phyloP scores from a whole-genome alignment of 1,139 yeast species.

The Pichia sp. region DNA sequence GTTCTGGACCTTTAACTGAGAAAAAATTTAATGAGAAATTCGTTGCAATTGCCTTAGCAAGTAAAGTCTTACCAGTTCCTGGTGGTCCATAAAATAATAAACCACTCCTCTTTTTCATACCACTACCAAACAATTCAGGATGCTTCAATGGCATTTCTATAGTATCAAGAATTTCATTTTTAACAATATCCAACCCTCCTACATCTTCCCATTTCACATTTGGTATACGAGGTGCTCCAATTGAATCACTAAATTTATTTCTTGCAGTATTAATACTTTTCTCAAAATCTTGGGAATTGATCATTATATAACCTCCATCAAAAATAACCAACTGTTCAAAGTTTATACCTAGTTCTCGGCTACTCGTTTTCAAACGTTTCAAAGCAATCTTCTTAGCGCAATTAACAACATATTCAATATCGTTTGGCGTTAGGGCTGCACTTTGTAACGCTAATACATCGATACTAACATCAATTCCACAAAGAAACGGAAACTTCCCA shows the following conservation, averaged over 20 bases:
- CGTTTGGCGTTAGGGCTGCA: constrained; percentile 89
- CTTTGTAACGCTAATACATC: constrained; percentile 70
- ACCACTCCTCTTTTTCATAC: constrained; percentile 90
- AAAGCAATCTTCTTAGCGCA: constrained; percentile 55
- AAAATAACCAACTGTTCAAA: constrained; percentile 24
- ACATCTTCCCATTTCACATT: constrained; percentile 93
- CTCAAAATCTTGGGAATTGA: constrained; percentile 61
- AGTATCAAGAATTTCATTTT: constrained; percentile 88
- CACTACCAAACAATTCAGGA: constrained; percentile 81
- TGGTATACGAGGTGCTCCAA: constrained; percentile 96
- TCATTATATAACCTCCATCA: constrained; percentile 46
- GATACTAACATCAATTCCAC: constrained; percentile 49
- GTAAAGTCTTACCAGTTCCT: constrained; percentile 91
- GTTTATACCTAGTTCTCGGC: constrained; percentile 15
- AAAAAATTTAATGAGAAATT: constrained; percentile 89
- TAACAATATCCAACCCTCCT: constrained; percentile 84
- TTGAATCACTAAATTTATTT: constrained; percentile 82
- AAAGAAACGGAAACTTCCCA: constrained; percentile 16
- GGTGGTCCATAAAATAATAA: constrained; percentile 96
- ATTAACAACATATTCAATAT: constrained; percentile 63
- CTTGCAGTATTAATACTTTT: constrained; percentile 76
- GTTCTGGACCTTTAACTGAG: constrained; percentile 93
- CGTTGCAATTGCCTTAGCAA: constrained; percentile 95
- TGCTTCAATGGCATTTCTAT: constrained; percentile 92
- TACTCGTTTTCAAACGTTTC: constrained; percentile 38